Evolutionary conservation across 1,284 basidiomycete genomes (phyloP), one percentile per base, ranked within the genome.

Genomic region (Ceratobasidium sp.): DNA sequence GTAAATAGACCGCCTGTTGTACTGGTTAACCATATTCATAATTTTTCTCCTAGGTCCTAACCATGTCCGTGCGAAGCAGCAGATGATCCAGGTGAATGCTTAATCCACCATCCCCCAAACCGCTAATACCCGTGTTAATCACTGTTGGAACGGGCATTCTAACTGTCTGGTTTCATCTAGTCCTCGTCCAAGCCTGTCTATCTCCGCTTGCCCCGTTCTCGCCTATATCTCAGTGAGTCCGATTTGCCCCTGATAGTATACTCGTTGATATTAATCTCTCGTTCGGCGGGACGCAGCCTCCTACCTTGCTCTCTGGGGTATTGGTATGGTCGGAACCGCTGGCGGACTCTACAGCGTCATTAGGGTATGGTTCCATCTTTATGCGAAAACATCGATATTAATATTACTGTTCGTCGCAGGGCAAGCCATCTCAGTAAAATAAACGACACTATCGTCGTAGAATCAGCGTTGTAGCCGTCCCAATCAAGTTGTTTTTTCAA

Each of bases 31-130:
- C 61, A 77, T 44, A 78, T n/a, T 78, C 49, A 52, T 52, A 25
- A 57, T 71, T 77, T 79, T 62, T 44, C 79, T 74, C 80, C 56
- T 81, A 92, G 92, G 87, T 78, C 89, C 89, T 78, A 92, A 94
- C 86, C 83, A 81, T 76, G 87, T 92, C 78, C 82, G 88, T 67
- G 88, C 91, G 84, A 90, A 84, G 82, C 92, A 94, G 84, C 88
- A 84, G 84, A 78, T 82, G 76, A 87, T 89, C 82, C 92, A 94
- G 87, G 92, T 92, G 77, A 68, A 84, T 81, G 78, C 79, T 51
- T 32, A 65, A 19, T 73, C 56, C 59, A 37, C 32, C 5, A 13
- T 67, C 67, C 52, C 29, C 57, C 43, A 66, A 17, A 57, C 75
- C 15, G 19, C 9, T 17, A 19, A n/a, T 44, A 59, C 37, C 34